Conservation (phyloP, 345 rosid genomes). For the Diplotaxis tenuifolia region DNA sequence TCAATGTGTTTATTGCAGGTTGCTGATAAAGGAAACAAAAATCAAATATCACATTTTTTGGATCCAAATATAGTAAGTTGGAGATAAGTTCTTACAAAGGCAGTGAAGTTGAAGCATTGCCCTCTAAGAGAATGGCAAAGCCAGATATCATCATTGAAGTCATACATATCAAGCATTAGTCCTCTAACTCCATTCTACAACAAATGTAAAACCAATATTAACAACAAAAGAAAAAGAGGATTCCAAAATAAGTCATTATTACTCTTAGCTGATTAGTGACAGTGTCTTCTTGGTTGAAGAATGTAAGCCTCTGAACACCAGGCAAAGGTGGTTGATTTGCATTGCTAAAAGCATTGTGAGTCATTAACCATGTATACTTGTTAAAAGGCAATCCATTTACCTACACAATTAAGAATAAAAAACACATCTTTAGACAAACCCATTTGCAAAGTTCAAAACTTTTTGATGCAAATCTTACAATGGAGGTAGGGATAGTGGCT, state of each 20-base stretch:
- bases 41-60: too few relatives aligned
- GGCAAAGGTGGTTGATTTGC: slow-evolving; percentile 81
- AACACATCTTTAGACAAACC: not conserved
- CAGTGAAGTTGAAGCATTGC: slow-evolving; percentile 95
- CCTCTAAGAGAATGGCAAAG: slow-evolving; percentile 95
- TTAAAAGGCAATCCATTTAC: slow-evolving; percentile 81
- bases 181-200: slow-evolving; percentile 93
- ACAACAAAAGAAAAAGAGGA: not conserved
- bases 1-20: slow-evolving; percentile 86
- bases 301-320: slow-evolving; percentile 81
- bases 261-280: slow-evolving; percentile 86
- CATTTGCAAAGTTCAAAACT: slow-evolving; percentile 17
- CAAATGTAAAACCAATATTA: not conserved
- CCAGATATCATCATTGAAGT: slow-evolving; percentile 82
- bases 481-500: slow-evolving; percentile 64
- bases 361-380: slow-evolving; percentile 92
- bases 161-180: slow-evolving; percentile 97
- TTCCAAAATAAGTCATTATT: slow-evolving; percentile 6
- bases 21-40: slow-evolving; percentile 43
- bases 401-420: slow-evolving; percentile 28
- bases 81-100: slow-evolving; percentile 65
- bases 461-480: slow-evolving; percentile 46
- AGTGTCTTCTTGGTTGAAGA: slow-evolving; percentile 89
- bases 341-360: slow-evolving; percentile 90
- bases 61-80: slow-evolving; percentile 10